phyloP scores from a whole-genome alignment of 225 moss, liverwort and hornwort species.

The Anthoceros angustus region DNA sequence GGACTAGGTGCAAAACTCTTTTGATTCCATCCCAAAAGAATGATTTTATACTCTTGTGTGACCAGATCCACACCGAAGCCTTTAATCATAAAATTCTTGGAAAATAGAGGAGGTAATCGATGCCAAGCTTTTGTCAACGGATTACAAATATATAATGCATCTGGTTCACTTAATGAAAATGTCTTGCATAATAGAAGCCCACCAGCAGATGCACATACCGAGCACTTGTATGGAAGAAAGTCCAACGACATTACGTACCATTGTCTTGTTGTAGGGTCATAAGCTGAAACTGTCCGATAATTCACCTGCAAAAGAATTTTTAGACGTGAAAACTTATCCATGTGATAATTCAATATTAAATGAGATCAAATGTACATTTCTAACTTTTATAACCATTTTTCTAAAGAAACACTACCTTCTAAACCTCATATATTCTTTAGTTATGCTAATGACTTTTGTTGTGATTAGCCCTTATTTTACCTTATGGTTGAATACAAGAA shows the following conservation, averaged over 20 bases:
- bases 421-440: background rate
- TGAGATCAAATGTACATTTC: too few species aligned
- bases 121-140: background rate
- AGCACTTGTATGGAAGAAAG: background rate
- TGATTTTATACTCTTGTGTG: background rate
- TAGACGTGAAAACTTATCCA: background rate
- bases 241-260: background rate
- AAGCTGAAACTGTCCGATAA: background rate
- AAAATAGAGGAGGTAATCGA: background rate
- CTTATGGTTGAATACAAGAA: background rate
- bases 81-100: background rate
- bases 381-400: too few species aligned
- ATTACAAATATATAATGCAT: background rate
- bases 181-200: constrained; percentile 1
- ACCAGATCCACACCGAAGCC: background rate
- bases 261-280: background rate
- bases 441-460: too few species aligned
- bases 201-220: background rate
- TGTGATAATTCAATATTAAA: too few species aligned
- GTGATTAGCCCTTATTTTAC: background rate
- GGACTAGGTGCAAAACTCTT: background rate
- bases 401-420: background rate
- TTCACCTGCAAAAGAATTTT: background rate
- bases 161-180: background rate
- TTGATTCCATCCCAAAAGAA: background rate